phyloP scores from a whole-genome alignment of 805 yeast genomes.

The Candida maris region DNA sequence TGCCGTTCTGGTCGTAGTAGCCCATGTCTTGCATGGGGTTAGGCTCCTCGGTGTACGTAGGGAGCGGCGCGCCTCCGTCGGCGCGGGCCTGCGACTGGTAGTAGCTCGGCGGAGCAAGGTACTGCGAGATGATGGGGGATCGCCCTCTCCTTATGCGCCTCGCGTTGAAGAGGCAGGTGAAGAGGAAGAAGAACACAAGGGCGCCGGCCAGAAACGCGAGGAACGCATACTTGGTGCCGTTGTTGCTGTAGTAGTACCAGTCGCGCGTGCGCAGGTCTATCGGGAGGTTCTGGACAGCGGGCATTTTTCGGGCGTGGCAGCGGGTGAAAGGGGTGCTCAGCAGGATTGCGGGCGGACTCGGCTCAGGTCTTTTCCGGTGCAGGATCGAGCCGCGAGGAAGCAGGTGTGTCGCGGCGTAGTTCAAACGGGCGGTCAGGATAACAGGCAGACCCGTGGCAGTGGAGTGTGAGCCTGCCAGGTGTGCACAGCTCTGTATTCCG shows the following conservation, averaged over 20 bases:
- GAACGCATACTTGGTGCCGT: conserved; percentile 57
- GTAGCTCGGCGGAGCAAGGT: conserved; percentile 64
- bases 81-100: conserved; percentile 51
- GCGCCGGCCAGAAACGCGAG: conserved; percentile 57
- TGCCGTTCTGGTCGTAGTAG: conserved; percentile 64
- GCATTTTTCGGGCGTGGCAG: conserved; percentile 1
- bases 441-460: too few relatives aligned
- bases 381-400: too few relatives aligned
- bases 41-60: conserved; percentile 63
- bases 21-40: conserved; percentile 72
- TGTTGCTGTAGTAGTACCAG: conserved; percentile 9
- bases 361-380: too few relatives aligned
- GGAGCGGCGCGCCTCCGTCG: conserved; percentile 47
- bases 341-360: too few relatives aligned
- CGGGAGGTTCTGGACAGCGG: neutral
- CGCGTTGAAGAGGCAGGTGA: conserved; percentile 53
- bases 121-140: conserved; percentile 61
- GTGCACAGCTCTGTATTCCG: too few relatives aligned
- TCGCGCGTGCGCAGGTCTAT: conserved; percentile 13
- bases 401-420: too few relatives aligned
- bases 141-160: conserved; percentile 49
- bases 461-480: too few relatives aligned
- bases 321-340: too few relatives aligned
- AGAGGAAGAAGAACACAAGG: conserved; percentile 42
- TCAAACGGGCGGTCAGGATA: too few relatives aligned